Evolutionary conservation across 768 basidiomycete genomes (phyloP).

Genomic region (Panaeolus cyanescens): DNA sequence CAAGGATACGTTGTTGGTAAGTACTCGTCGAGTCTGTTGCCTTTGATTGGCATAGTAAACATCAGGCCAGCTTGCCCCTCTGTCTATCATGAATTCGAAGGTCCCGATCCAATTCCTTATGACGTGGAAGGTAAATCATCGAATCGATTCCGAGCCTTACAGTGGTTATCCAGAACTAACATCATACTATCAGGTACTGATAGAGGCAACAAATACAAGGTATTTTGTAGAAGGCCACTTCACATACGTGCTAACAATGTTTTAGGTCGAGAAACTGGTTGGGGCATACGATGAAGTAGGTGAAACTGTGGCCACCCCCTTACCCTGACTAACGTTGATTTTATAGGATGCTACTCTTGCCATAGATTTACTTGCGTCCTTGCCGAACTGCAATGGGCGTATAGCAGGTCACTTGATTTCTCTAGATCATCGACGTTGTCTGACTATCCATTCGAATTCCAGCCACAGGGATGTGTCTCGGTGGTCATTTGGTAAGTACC

Average conservation of each 20-base stretch:
- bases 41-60: too few species aligned
- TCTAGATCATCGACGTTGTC: conserved; percentile 12
- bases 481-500: conserved; percentile 74
- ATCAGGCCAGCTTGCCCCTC: conserved; percentile 73
- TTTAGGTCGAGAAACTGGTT: conserved; percentile 86
- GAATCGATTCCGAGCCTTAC: too few species aligned
- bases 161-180: neutral
- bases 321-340: neutral
- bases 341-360: conserved; percentile 75
- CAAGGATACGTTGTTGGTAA: conserved; percentile 82
- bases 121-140: conserved; percentile 70
- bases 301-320: neutral
- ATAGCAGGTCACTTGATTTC: conserved; percentile 66
- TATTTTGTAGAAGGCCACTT: neutral
- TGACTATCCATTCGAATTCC: conserved; percentile 2
- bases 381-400: conserved; percentile 87
- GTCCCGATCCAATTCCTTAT: conserved; percentile 86
- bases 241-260: neutral
- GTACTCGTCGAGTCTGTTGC: conserved; percentile 23
- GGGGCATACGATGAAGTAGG: conserved; percentile 85
- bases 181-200: conserved; percentile 34
- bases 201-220: conserved; percentile 90
- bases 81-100: conserved; percentile 90
- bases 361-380: conserved; percentile 70
- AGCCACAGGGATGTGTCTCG: conserved; percentile 92